Evolutionary conservation across 441 rosid genomes (phyloP), one percentile per base, ranked within the genome.

Genomic region (Brassica hybrid): DNA sequence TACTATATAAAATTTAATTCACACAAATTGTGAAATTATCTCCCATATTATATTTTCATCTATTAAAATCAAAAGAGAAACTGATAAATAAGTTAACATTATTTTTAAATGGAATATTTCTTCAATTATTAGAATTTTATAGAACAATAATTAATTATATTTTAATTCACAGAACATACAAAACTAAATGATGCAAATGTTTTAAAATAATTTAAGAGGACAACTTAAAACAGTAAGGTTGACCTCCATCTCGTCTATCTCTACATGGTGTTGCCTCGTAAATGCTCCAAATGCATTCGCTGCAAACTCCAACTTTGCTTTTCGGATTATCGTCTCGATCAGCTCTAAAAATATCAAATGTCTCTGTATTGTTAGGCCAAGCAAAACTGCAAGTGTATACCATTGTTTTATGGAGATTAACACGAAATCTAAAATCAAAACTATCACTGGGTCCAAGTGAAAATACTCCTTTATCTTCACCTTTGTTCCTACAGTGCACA

Each of bases 391-490:
- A 70, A 56, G 66, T 70, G 34, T 76, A 71, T 1, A 16, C 23
- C 1, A 71, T 77, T 11, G 67, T 71, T 71, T 65, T 77, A 14
- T 67, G 72, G 1, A 77, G 27, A 17, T 77, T 77, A 1, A 77
- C 81, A 66, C 68, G 76, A 48, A 77, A 77, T 3, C 68, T 71
- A n/a, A 77, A 77, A 43, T 59, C 72, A 3, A 71, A 77, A 72
- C 63, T 58, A 45, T 32, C 68, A 18, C 52, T 19, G 3, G 27
- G 72, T 3, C 25, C 5, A 17, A 78, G 63, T 27, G 30, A 7
- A 6, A 65, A 5, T 3, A 78, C 11, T 25, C 81, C 73, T 13
- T n/a, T 11, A 59, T 78, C 73, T 0, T 30, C 32, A 1, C 5
- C 64, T 59, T 72, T 72, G 64, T 77, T 71, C 1, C 3, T 66